These are phyloP conservation scores for Capronia americana DNA, from an alignment of 2,329 filamentous ascomycete genomes.

Conservation along the genomic window DNA sequence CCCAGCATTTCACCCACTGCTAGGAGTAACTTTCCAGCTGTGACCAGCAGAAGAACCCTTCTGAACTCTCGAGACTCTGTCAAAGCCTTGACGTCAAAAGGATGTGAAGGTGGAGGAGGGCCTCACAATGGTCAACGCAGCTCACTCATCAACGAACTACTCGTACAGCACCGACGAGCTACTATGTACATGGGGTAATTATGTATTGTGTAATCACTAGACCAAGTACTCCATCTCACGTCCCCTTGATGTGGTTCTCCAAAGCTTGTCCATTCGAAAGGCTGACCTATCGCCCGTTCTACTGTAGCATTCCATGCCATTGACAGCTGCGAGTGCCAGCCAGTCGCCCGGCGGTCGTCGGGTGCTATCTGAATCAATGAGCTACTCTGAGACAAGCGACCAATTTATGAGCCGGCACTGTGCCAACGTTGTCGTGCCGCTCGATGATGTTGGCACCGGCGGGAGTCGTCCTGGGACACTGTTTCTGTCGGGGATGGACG, in stretches of 20 bases:
- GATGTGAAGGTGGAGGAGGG: neutral
- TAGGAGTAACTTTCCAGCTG: neutral
- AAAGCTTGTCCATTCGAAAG: too few species aligned
- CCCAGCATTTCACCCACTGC: neutral
- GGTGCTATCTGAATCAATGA: constrained; percentile 15
- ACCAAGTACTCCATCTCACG: too few species aligned
- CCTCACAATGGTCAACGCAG: neutral
- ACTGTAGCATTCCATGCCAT: too few species aligned
- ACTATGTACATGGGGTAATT: neutral
- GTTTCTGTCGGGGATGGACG: constrained; percentile 66
- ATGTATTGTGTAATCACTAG: too few species aligned
- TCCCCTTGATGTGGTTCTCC: too few species aligned
- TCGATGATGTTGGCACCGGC: constrained; percentile 40
- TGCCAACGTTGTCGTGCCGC: constrained; percentile 48
- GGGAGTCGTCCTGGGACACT: constrained; percentile 52
- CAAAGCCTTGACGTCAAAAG: neutral
- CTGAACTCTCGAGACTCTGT: neutral
- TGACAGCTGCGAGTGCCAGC: too few species aligned
- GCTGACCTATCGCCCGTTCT: too few species aligned
- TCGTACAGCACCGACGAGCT: neutral
- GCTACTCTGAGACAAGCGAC: constrained; percentile 5
- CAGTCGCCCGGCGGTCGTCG: too few species aligned
- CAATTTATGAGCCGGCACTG: constrained; percentile 37
- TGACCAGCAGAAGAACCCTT: too few species aligned
- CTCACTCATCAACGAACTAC: neutral